A percentile compares a stretch with the other conserved stretches of the same genome.
Conservation (phyloP, 352 stramenopile genomes). For the Phytophthora rubi region DNA sequence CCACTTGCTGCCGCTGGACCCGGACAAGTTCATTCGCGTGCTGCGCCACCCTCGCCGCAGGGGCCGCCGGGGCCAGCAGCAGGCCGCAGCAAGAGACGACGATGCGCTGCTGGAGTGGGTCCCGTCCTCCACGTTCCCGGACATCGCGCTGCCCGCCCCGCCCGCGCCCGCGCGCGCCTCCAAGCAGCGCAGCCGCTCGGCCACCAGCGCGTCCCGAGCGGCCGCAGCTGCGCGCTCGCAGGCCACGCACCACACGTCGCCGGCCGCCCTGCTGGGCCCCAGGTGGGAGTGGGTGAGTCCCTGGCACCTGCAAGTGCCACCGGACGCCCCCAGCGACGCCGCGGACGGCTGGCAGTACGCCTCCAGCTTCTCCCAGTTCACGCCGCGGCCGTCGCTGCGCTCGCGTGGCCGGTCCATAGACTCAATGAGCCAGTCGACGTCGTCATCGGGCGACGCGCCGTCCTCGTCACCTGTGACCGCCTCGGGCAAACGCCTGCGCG, state of each 20-base stretch:
- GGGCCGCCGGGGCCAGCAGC: not conserved
- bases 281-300: constrained; percentile 78
- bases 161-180: not conserved
- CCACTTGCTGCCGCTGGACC: constrained; percentile 74
- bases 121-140: constrained; percentile 59
- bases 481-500: constrained; percentile 51
- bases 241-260: constrained; percentile 4
- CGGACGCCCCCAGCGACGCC: constrained; percentile 27
- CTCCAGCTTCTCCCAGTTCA: constrained; percentile 66
- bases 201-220: constrained; percentile 12
- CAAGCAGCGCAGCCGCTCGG: constrained; percentile 40
- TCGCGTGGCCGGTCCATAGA: constrained; percentile 34
- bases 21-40: constrained; percentile 67
- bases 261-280: constrained; percentile 6
- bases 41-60: constrained; percentile 28
- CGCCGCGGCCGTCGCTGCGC: constrained; percentile 31
- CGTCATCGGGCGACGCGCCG: constrained; percentile 14
- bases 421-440: constrained; percentile 19
- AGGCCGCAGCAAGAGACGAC: not conserved
- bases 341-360: constrained; percentile 72
- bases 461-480: constrained; percentile 33
- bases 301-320: constrained; percentile 60
- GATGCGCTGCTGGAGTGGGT: constrained; percentile 43
- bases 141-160: constrained; percentile 51
- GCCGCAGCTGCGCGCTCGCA: not conserved